Evolutionary conservation across 1,284 basidiomycete genomes (phyloP), one percentile per base, ranked within the genome.

Genomic region (Ceratobasidium sp.): DNA sequence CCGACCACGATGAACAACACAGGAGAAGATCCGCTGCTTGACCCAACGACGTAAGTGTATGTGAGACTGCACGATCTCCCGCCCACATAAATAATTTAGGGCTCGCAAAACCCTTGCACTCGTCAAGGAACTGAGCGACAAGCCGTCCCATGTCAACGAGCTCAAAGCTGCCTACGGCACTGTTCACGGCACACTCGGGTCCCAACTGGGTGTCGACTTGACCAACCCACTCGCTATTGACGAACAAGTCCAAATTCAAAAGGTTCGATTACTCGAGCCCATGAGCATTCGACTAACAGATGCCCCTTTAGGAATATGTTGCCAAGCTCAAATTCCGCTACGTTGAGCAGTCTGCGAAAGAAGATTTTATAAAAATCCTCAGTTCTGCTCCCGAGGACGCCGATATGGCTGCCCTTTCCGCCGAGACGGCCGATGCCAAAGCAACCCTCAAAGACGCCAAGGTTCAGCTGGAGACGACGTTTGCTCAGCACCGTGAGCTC

Each of bases 311-410:
- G 64, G 64, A 69, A 69, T 69, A 69, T 25, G 64, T 69, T 14
- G 64, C 64, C 23, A 69, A 69, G 30, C 64, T 69, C 38, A 69
- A 69, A 46, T 69, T 69, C 42, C 64, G 64, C 23, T 69, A 69
- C n/a, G 53, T 69, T 25, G 64, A 69, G 33, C 64, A 69, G 44
- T 69, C 64, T 9, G 64, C 64, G 12, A 69, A 69, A 58, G 64
- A 69, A 46, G 64, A 69, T 30, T 69, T 69, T 33, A 56, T 69
- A 33, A 69, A 69, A 38, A 25, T 51, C 3, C 64, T 69, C 38
- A 69, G 64, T 38, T 69, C 64, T 46, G 64, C 64, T 16, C 64
- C 64, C 38, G 64, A 69, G 33, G 64, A 69, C 36, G 53, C 64
- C 11, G 64, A 69, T 21, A 69, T 69, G 51, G 51, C 38, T 16